Conservation (phyloP, 176 grass and related monocot genomes). For the Cocos nucifera region DNA sequence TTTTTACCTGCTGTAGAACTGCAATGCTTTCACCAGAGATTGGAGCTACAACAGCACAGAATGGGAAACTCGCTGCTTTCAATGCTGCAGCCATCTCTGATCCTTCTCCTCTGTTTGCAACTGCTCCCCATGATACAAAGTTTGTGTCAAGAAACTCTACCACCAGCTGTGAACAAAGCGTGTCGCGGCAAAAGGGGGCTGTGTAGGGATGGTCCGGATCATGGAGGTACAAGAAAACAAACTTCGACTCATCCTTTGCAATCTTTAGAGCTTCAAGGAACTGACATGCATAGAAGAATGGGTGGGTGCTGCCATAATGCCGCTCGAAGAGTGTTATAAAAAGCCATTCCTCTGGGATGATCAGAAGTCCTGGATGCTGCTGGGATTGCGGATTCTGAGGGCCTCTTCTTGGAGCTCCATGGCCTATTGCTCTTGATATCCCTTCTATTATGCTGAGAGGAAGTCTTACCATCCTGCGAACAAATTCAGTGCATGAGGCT, state of each 20-base stretch:
- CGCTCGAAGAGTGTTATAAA: slow-evolving; percentile 52
- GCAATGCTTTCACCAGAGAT: slow-evolving; percentile 37
- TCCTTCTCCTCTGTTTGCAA: slow-evolving; percentile 28
- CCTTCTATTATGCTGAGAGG: slow-evolving; percentile 34
- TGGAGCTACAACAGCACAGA: slow-evolving; percentile 50
- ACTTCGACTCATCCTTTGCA: slow-evolving; percentile 43
- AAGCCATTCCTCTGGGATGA: slow-evolving; percentile 38
- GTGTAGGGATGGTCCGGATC: slow-evolving; percentile 32
- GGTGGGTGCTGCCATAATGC: slow-evolving; percentile 42
- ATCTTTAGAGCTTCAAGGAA: slow-evolving; percentile 41
- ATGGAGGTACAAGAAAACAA: slow-evolving; percentile 61
- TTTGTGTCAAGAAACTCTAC: slow-evolving; percentile 69
- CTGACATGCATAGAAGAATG: slow-evolving; percentile 64
- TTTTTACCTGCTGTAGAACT: slow-evolving; percentile 47
- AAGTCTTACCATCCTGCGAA: slow-evolving; percentile 29
- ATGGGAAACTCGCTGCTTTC: slow-evolving; percentile 46
- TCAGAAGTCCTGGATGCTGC: not conserved
- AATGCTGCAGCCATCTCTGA: slow-evolving; percentile 32
- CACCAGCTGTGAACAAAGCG: slow-evolving; percentile 55
- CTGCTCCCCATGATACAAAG: slow-evolving; percentile 54
- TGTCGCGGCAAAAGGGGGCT: slow-evolving; percentile 41
- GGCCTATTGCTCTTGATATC: slow-evolving; percentile 32
- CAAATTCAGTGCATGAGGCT: slow-evolving; percentile 33
- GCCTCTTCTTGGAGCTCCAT: slow-evolving; percentile 24
- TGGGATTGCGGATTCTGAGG: not conserved